Evolutionary conservation across 768 basidiomycete species (phyloP), one percentile per base, ranked within the genome.

Genomic region (Psilocybe cyanescens): DNA sequence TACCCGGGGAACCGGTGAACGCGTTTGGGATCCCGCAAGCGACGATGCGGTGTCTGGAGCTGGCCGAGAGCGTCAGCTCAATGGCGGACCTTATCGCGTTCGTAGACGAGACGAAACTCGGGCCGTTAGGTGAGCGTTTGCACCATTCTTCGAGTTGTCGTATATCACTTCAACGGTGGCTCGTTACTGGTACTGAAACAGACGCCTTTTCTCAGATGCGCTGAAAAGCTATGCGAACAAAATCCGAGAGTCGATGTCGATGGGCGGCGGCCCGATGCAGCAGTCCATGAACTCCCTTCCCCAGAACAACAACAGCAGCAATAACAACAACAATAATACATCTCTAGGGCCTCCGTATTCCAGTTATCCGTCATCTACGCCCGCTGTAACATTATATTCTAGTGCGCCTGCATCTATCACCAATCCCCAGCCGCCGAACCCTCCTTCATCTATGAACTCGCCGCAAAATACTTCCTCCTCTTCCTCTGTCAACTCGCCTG

Each of bases 1-100:
- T 93, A 65, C 92, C 93, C 11, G 85, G 86, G 4, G 92, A 93
- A 67, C 92, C 92, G 8, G 90, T 94, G 55, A 94, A 94, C 68
- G 90, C 90, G 19, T 94, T 94, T 75, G 92, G 92, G 4, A 92
- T 94, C 56, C 91, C 92, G 5, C 91, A 94, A 70, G 91, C 91
- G 2, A 92, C 92, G 16, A 94, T 94, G 93, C 81, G 92, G 57
- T 93, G 91, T 81, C 77, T 94, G 37, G 92, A 94, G 87, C 80
- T 94, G 55, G 92, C 92, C 29, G 92, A 94, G 72, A 92, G 90
- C 67, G 91, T 94, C 5, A 84, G 82, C 47, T 85, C 89, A 62
- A 92, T 94, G 92, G 78, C 84, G 35, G 91, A 93, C 65, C 78
- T 94, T 56, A 92, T 94, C 57, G 68, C 81, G 4, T 92, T 83